phyloP scores from a whole-genome alignment of 805 yeast genomes.

The Schwanniomyces pseudopolymorphus region DNA sequence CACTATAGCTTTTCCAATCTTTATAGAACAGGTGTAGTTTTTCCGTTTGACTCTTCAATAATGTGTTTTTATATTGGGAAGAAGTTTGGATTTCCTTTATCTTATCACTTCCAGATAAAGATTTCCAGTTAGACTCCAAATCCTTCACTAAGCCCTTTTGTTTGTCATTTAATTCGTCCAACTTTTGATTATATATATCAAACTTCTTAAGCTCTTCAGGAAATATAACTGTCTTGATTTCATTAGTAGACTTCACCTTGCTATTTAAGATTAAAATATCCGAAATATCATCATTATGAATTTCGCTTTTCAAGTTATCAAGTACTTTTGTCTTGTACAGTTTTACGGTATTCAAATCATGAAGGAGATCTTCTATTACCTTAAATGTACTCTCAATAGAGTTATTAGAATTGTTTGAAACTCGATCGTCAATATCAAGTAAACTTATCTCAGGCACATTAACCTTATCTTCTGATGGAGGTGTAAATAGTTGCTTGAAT shows the following conservation, averaged over 20 bases:
- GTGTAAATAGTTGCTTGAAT: constrained; percentile 32
- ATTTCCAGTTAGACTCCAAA: constrained; percentile 30
- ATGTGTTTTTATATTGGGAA: constrained; percentile 37
- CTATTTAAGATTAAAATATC: constrained; percentile 65
- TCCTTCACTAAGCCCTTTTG: constrained; percentile 52
- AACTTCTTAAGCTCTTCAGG: constrained; percentile 76
- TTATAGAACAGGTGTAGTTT: constrained; percentile 50
- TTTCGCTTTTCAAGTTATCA: constrained; percentile 62
- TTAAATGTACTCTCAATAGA: constrained; percentile 38
- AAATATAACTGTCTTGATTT: constrained; percentile 55
- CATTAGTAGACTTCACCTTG: constrained; percentile 55
- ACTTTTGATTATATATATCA: constrained; percentile 60
- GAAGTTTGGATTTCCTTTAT: constrained; percentile 43
- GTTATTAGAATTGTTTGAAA: constrained; percentile 20
- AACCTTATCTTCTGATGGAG: constrained; percentile 3
- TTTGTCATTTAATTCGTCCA: constrained; percentile 65
- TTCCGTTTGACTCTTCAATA: constrained; percentile 29
- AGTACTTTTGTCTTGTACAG: constrained; percentile 62
- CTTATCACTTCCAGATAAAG: constrained; percentile 23
- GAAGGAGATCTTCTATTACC: constrained; percentile 54
- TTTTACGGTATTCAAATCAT: constrained; percentile 61
- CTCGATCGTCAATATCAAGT: constrained; percentile 65
- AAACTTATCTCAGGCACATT: constrained; percentile 44
- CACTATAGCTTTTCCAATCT: constrained; percentile 54
- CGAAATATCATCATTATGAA: constrained; percentile 84